Base-by-base conservation (phyloP, 169 alveolate species). In the Plasmodium vivax region DNA sequence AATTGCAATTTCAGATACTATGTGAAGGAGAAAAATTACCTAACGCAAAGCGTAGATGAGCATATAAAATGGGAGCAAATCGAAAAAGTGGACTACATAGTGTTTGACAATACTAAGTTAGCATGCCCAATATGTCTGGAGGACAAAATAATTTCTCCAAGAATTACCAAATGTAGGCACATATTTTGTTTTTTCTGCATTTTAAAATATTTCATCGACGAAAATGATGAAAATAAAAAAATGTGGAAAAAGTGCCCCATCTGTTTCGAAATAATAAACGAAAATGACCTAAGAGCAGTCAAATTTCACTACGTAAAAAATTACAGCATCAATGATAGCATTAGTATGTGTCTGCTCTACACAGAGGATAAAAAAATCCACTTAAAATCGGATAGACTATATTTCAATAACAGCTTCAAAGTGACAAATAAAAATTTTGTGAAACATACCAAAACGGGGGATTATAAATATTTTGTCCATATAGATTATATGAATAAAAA, bases 51-150 rank as follows among this genome's bases (percentile, higher is more conserved):
- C 85, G 10, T 84, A 41, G 83, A 45, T 84, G 68, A 72, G 32
- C 27, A 71, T 41, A 79, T 94, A 84, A 92, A 95, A 30, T 95
- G 96, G 96, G 93, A 84, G 23, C 79, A 62, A 47, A 93, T 95
- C 16, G 96, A 95, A 56, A 68, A 92, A 73, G 96, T 95, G 16
- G 96, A 95, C 84, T 85, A 92, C 27, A 81, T 95, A 36, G 91
- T 80, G 8, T 94, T 73, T 77, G 96, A 95, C 43, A 90, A 95
- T 68, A 95, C 91, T n/a, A 83, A 73, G n/a, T 83, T 95, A 32
- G 34, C 95, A 2, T 95, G 96, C 73, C 96, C 96, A 16, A 95
- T 95, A 45, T 95, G 96, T 84, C 93, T 95, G 23, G 96, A 95
- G 81, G 85, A 95, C 54, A 85, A 94, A 68, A 92, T 95, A 2